Evolutionary conservation across 805 yeast species (phyloP).

Genomic region (Komagataella pseudopastoris): DNA sequence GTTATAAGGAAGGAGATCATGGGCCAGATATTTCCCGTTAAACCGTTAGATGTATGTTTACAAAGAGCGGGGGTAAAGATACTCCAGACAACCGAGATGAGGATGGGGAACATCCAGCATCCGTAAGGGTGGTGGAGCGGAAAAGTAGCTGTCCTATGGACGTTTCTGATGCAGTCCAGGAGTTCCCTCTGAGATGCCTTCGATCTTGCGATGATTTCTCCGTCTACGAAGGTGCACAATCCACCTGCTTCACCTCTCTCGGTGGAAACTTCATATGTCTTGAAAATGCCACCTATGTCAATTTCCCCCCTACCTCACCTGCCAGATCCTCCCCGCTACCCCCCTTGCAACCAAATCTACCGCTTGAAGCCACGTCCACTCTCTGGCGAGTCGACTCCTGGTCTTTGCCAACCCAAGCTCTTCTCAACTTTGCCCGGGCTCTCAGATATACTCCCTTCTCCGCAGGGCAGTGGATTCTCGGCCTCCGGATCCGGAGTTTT

Average conservation of each 20-base stretch:
- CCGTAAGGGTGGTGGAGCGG: not conserved
- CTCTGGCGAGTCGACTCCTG: not conserved
- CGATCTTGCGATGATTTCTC: not conserved
- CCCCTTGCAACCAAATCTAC: not conserved
- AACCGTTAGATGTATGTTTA: not conserved
- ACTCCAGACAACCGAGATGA: not conserved
- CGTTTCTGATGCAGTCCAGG: not conserved
- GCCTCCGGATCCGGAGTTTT: not conserved
- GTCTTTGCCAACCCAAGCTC: not conserved
- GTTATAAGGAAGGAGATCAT: not conserved
- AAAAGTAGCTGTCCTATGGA: not conserved
- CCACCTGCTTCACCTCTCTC: not conserved
- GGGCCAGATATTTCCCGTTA: not conserved
- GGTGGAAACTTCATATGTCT: not conserved
- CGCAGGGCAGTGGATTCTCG: not conserved
- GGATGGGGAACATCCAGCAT: not conserved
- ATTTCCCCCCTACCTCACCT: not conserved
- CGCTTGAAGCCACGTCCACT: not conserved
- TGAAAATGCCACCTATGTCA: not conserved
- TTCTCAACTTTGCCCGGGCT: not conserved
- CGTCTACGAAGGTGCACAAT: not conserved
- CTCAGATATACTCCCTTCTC: not conserved
- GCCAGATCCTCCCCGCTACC: not conserved
- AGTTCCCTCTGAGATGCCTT: not conserved
- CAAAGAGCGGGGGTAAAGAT: not conserved